Conservation (phyloP, 768 basidiomycete genomes). For the Leucogyrophana mollusca region DNA sequence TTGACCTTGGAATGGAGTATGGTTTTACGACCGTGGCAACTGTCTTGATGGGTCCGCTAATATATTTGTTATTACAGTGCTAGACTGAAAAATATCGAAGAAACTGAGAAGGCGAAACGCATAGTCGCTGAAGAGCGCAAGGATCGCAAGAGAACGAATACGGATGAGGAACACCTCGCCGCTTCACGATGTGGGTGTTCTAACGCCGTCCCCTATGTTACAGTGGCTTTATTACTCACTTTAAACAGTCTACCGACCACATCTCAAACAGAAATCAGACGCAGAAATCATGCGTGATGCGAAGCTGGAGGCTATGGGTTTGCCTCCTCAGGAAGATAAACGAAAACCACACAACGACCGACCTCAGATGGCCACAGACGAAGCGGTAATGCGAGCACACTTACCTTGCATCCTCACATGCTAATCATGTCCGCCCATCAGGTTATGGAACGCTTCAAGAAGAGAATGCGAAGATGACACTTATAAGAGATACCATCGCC, state of each 20-base stretch:
- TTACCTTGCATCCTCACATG: slow-evolving; percentile 1
- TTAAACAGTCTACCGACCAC: slow-evolving; percentile 76
- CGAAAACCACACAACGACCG: slow-evolving; percentile 47
- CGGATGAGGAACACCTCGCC: slow-evolving; percentile 81
- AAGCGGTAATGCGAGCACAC: slow-evolving; percentile 64
- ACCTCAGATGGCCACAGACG: slow-evolving; percentile 87
- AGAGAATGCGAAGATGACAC: slow-evolving; percentile 86
- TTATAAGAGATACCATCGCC: too few relatives aligned
- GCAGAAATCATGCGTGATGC: slow-evolving; percentile 86
- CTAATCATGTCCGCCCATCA: slow-evolving; percentile 26
- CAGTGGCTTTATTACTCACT: neutral
- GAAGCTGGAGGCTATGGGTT: slow-evolving; percentile 81
- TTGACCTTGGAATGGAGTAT: slow-evolving; percentile 98
- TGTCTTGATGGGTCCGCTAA: neutral
- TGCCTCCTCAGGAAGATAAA: slow-evolving; percentile 53
- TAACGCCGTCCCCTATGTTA: neutral
- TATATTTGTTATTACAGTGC: slow-evolving; percentile 44
- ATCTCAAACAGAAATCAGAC: slow-evolving; percentile 81
- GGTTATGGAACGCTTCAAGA: slow-evolving; percentile 98
- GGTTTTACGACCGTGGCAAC: slow-evolving; percentile 30
- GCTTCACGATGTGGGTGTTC: slow-evolving; percentile 76
- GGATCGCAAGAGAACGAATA: slow-evolving; percentile 49
- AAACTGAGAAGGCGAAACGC: slow-evolving; percentile 95
- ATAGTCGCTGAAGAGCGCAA: slow-evolving; percentile 73
- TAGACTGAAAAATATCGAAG: slow-evolving; percentile 93